These are phyloP conservation scores for Penicillium sumatraense DNA, from an alignment of 2,329 filamentous ascomycete genomes.

Conservation along the genomic window DNA sequence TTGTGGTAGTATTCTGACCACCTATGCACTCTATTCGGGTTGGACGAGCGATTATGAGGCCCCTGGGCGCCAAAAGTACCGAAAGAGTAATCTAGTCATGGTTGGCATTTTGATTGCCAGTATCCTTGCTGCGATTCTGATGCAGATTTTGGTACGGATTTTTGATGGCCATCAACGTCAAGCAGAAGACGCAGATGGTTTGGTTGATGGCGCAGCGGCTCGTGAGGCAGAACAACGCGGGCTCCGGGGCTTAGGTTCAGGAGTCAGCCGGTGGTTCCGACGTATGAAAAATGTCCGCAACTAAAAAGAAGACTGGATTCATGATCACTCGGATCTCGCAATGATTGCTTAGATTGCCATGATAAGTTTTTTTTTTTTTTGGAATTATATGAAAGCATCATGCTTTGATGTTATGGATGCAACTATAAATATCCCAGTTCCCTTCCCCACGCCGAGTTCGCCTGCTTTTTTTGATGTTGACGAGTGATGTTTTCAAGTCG, in stretches of 20 bases:
- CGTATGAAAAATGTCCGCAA: slow-evolving; percentile 8
- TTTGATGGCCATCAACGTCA: slow-evolving; percentile 35
- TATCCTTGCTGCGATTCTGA: slow-evolving; percentile 68
- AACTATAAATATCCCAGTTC: too few relatives aligned
- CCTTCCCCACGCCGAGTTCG: too few relatives aligned
- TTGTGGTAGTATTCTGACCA: slow-evolving; percentile 82
- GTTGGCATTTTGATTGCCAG: slow-evolving; percentile 80
- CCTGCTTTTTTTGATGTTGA: too few relatives aligned
- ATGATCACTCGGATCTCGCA: background rate
- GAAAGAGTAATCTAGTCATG: slow-evolving; percentile 85
- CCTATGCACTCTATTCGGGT: slow-evolving; percentile 85
- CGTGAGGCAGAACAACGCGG: slow-evolving; percentile 43
- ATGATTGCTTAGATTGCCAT: background rate
- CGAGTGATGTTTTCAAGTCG: too few relatives aligned
- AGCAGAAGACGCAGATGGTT: slow-evolving; percentile 17
- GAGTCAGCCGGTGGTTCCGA: slow-evolving; percentile 18
- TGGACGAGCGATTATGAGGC: slow-evolving; percentile 77
- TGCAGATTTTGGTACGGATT: slow-evolving; percentile 66
- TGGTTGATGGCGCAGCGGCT: slow-evolving; percentile 40
- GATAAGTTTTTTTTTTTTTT: background rate
- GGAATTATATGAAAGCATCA: background rate
- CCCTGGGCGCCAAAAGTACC: slow-evolving; percentile 69
- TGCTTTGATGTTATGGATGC: too few relatives aligned
- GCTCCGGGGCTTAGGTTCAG: slow-evolving; percentile 37
- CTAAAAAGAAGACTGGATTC: background rate